Percentiles rank a stretch among this genome's conserved stretches.
Evolutionary conservation across 2,329 filamentous ascomycete genomes (phyloP).

Genomic region (Aspergillus quadrilineatus): DNA sequence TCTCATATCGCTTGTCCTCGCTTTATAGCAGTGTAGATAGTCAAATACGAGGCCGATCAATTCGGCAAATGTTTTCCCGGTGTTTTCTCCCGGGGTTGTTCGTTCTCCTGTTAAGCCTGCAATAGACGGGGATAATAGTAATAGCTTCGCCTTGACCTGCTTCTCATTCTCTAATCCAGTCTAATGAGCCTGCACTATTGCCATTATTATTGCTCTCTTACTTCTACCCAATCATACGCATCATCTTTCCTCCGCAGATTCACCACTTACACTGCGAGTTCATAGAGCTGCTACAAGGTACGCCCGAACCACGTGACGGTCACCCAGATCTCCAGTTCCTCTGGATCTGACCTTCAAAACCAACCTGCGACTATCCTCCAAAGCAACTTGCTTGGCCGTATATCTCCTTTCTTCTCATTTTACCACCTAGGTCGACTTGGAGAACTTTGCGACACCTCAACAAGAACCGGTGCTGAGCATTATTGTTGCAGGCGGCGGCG

Average conservation of each 20-base stretch:
- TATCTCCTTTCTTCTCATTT: slow-evolving; percentile 12
- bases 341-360: slow-evolving; percentile 6
- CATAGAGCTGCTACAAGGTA: slow-evolving; percentile 1
- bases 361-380: slow-evolving; percentile 12
- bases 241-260: background rate
- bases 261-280: slow-evolving; percentile 4
- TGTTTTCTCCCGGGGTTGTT: background rate
- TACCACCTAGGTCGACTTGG: slow-evolving; percentile 7
- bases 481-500: slow-evolving; percentile 27
- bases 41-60: background rate
- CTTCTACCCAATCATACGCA: slow-evolving; percentile 5
- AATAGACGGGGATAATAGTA: slow-evolving; percentile 1
- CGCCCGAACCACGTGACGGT: slow-evolving; percentile 18
- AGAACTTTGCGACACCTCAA: slow-evolving; percentile 14
- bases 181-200: background rate
- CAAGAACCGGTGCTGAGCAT: slow-evolving; percentile 26
- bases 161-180: background rate
- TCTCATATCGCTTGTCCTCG: background rate
- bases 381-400: slow-evolving; percentile 12
- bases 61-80: background rate
- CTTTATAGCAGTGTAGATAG: background rate
- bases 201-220: background rate
- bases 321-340: slow-evolving; percentile 8
- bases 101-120: slow-evolving; percentile 4
- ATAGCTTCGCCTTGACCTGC: background rate